These are phyloP conservation scores for Spathaspora girioi DNA, from an alignment of 805 yeast genomes.

Conservation along the genomic window DNA sequence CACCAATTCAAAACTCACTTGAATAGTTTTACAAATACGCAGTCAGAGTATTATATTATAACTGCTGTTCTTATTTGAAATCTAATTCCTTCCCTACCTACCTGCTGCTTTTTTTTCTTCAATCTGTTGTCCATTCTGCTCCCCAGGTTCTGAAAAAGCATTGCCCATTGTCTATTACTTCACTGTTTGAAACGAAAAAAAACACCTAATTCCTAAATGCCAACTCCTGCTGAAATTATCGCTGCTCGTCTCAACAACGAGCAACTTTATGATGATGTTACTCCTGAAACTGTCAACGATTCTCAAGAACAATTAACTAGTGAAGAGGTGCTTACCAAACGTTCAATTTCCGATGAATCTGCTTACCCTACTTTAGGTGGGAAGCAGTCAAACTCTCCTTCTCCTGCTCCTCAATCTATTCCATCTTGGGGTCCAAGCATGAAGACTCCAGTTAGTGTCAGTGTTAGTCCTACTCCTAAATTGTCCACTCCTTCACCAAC, in stretches of 20 bases:
- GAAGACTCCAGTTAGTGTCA: conserved; percentile 13
- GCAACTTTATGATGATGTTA: neutral
- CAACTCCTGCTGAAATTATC: conserved; percentile 47
- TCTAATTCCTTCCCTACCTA: neutral
- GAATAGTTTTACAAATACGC: neutral
- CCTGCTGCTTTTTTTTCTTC: conserved; percentile 1
- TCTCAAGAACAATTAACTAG: conserved; percentile 4
- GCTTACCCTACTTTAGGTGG: conserved; percentile 70
- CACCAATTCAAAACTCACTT: neutral
- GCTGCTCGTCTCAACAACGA: conserved; percentile 36
- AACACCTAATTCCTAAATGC: conserved; percentile 23
- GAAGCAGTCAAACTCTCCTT: conserved; percentile 20
- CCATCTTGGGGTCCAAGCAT: conserved; percentile 40
- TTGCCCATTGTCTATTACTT: conserved; percentile 7
- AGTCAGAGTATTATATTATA: neutral
- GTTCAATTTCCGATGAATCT: conserved; percentile 46
- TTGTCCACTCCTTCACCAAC: conserved; percentile 13
- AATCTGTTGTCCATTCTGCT: neutral
- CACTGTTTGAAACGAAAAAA: neutral
- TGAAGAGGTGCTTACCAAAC: conserved; percentile 10
- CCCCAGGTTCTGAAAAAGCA: conserved; percentile 6
- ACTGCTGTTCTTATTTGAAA: neutral
- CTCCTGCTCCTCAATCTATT: conserved; percentile 21
- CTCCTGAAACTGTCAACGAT: conserved; percentile 6
- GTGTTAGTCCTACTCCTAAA: conserved; percentile 13